A percentile compares a stretch with the other conserved stretches of the same genome.
Conservation (phyloP, 768 basidiomycete species). For the Suillus sp. region DNA sequence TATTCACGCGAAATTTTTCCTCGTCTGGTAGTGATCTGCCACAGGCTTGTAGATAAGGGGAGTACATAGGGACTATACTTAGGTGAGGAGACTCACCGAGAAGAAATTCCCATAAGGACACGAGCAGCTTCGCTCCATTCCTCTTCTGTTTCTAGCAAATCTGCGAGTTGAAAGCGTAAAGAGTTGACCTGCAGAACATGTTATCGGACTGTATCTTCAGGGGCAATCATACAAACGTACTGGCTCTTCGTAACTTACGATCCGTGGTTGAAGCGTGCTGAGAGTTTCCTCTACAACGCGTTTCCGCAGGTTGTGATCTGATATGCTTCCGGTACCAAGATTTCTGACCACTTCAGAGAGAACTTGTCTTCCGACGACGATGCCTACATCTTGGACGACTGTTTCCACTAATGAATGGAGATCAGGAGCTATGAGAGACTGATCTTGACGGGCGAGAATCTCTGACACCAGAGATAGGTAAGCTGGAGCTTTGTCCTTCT, state of each 20-base stretch:
- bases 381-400: conserved; percentile 76
- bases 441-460: conserved; percentile 55
- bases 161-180: conserved; percentile 86
- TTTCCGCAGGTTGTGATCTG: conserved; percentile 61
- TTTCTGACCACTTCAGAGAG: conserved; percentile 80
- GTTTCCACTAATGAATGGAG: conserved; percentile 75
- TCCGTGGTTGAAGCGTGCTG: conserved; percentile 66
- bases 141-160: conserved; percentile 85
- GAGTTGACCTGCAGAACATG: conserved; percentile 63
- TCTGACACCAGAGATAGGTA: conserved; percentile 71
- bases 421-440: conserved; percentile 49
- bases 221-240: conserved; percentile 44
- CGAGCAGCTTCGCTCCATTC: conserved; percentile 93
- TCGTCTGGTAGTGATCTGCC: conserved; percentile 67
- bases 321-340: conserved; percentile 57
- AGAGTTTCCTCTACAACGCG: conserved; percentile 78
- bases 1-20: conserved; percentile 88
- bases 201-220: conserved; percentile 12
- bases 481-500: conserved; percentile 84
- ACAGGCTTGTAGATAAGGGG: conserved; percentile 14
- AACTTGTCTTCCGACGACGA: conserved; percentile 88
- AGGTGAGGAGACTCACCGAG: conserved; percentile 71
- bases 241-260: conserved; percentile 95
- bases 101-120: conserved; percentile 88
- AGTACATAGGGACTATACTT: neutral